These are phyloP conservation scores for Tetrastigma voinierianum DNA, from an alignment of 164 flowering plant genomes.

Conservation along the genomic window DNA sequence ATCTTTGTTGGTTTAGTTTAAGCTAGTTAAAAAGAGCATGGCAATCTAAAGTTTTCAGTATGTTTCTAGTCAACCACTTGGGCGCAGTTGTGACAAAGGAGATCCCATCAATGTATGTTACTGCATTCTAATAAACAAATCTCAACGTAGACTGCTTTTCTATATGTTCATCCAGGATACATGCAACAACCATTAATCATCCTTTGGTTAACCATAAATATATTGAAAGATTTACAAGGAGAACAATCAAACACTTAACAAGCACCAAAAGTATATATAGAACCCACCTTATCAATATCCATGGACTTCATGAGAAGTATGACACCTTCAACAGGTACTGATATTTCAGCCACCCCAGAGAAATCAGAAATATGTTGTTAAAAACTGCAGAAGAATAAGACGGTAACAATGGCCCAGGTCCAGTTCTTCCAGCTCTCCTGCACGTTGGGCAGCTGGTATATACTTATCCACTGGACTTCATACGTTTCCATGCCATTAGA, in stretches of 20 bases:
- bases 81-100: too few species aligned
- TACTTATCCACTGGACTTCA: slow-evolving; percentile 95
- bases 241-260: background rate
- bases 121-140: too few species aligned
- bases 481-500: slow-evolving; percentile 85
- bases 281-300: slow-evolving; percentile 71
- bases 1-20: too few species aligned
- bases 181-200: background rate
- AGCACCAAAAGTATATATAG: background rate
- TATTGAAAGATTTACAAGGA: background rate
- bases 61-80: too few species aligned
- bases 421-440: slow-evolving; percentile 98
- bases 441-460: slow-evolving; percentile 95
- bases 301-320: slow-evolving; percentile 93
- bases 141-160: too few species aligned
- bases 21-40: too few species aligned
- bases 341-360: slow-evolving; percentile 79
- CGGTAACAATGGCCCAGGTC: slow-evolving; percentile 97
- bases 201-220: background rate
- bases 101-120: too few species aligned
- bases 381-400: slow-evolving; percentile 90
- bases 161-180: background rate
- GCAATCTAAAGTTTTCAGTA: too few species aligned
- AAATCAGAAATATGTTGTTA: slow-evolving; percentile 65
- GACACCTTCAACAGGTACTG: slow-evolving; percentile 81